Percentiles rank a stretch among this genome's conserved stretches.
phyloP scores from a whole-genome alignment of 2,329 filamentous ascomycete species.

The Rutstroemia sp. region DNA sequence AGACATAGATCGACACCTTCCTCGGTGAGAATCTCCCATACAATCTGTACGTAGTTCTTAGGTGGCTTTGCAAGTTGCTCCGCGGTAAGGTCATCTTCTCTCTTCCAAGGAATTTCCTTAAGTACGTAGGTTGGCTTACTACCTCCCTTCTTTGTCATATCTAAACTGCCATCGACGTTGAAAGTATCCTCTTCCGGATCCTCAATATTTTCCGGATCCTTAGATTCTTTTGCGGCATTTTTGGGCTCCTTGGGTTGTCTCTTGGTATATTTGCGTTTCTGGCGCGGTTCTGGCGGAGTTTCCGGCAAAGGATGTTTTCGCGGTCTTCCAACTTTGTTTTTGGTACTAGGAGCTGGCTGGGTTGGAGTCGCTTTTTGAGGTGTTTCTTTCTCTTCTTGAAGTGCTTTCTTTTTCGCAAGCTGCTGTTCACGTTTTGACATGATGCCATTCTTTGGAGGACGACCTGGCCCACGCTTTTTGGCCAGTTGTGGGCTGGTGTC shows the following conservation, averaged over 20 bases:
- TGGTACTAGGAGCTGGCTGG: conserved; percentile 26
- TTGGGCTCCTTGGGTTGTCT: conserved; percentile 45
- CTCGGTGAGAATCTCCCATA: conserved; percentile 47
- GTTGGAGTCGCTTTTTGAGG: conserved; percentile 35
- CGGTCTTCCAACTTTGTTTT: conserved; percentile 58
- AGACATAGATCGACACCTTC: conserved; percentile 45
- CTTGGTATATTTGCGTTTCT: conserved; percentile 61
- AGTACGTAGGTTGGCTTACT: conserved; percentile 32
- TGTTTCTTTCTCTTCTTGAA: conserved; percentile 40
- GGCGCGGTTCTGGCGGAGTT: conserved; percentile 41
- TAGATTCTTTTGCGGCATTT: conserved; percentile 33
- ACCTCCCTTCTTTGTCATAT: not conserved
- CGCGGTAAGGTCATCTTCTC: conserved; percentile 49
- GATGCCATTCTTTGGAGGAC: conserved; percentile 74
- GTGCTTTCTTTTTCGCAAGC: conserved; percentile 49
- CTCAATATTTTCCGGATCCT: conserved; percentile 33
- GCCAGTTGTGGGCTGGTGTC: conserved; percentile 26
- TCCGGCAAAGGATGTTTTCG: conserved; percentile 56
- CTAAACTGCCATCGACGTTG: conserved; percentile 1
- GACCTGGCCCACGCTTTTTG: conserved; percentile 59
- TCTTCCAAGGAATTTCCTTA: not conserved
- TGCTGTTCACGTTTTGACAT: conserved; percentile 73
- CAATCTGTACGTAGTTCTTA: conserved; percentile 49
- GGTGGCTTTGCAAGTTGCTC: conserved; percentile 64
- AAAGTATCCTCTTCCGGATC: conserved; percentile 39